Evolutionary conservation across 441 rosid species (phyloP).

Genomic region (Pelargonium australe): DNA sequence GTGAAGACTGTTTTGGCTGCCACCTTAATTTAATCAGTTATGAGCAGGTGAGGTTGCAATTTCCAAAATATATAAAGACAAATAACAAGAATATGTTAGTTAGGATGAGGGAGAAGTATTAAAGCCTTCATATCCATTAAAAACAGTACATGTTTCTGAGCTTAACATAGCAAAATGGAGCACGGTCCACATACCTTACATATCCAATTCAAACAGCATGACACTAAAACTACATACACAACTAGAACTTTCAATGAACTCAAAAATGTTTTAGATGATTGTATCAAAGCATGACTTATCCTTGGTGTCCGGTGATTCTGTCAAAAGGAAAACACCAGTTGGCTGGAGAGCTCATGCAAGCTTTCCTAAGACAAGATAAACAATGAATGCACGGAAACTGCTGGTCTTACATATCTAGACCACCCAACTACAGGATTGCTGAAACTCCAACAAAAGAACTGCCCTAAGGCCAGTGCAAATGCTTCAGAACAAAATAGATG

Average conservation of each 20-base stretch:
- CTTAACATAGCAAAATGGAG: not conserved
- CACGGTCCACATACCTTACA: not conserved
- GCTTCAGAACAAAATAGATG: not conserved
- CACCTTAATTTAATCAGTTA: conserved; percentile 65
- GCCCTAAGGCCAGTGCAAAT: not conserved
- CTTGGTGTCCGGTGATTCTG: not conserved
- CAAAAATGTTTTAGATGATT: not conserved
- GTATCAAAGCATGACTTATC: not conserved
- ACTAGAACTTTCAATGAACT: not conserved
- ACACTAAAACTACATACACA: not conserved
- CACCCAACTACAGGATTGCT: not conserved
- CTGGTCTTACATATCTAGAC: not conserved
- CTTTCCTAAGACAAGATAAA: not conserved
- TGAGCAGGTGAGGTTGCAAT: conserved; percentile 35
- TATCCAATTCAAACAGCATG: not conserved
- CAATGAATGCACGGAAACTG: not conserved
- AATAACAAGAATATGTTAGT: not conserved
- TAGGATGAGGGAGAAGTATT: not conserved
- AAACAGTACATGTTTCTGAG: not conserved
- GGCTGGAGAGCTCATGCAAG: not conserved
- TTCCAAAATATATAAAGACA: conserved; percentile 17
- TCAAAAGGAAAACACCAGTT: not conserved
- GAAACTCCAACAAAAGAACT: not conserved
- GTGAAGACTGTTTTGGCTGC: conserved; percentile 48
- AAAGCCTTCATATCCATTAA: not conserved